A percentile compares a stretch with the other conserved stretches of the same genome.
Conservation (phyloP, 768 basidiomycete genomes). For the Collybia sordida region DNA sequence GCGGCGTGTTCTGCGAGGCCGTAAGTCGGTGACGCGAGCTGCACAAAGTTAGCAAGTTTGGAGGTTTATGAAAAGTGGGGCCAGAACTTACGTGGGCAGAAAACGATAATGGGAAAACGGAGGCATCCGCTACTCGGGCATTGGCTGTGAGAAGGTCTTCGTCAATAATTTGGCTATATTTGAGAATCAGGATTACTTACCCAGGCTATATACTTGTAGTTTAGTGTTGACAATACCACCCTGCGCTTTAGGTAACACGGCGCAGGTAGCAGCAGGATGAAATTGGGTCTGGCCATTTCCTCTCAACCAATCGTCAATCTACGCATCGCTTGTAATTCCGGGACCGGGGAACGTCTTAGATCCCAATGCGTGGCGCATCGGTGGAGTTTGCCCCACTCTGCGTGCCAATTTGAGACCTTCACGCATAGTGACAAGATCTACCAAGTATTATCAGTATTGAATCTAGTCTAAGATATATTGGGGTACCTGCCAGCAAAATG, state of each 20-base stretch:
- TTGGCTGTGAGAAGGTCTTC: slow-evolving; percentile 28
- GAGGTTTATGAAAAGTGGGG: not conserved
- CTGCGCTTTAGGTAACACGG: slow-evolving; percentile 52
- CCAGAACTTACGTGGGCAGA: slow-evolving; percentile 19
- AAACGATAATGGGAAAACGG: slow-evolving; percentile 23
- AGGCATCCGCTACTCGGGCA: slow-evolving; percentile 37
- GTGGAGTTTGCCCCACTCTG: slow-evolving; percentile 47
- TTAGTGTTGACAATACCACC: slow-evolving; percentile 60
- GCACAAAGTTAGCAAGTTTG: not conserved
- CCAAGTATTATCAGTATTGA: not conserved
- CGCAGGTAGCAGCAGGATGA: slow-evolving; percentile 58
- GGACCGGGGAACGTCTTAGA: slow-evolving; percentile 52
- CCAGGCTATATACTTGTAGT: slow-evolving; percentile 54
- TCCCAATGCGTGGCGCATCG: slow-evolving; percentile 43
- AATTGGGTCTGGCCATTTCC: slow-evolving; percentile 48
- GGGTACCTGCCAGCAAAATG: slow-evolving; percentile 44
- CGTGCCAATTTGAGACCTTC: slow-evolving; percentile 65
- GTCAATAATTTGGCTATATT: not conserved
- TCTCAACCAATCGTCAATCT: slow-evolving; percentile 54
- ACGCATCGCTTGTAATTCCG: slow-evolving; percentile 48
- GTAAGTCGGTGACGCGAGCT: slow-evolving; percentile 19
- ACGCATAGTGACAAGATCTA: slow-evolving; percentile 48
- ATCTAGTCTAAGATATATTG: not conserved
- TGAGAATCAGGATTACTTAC: slow-evolving; percentile 15
- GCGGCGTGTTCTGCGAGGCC: slow-evolving; percentile 39